Evolutionary conservation across 1,284 basidiomycete genomes (phyloP), one percentile per base, ranked within the genome.

Genomic region (Bothia castanella): DNA sequence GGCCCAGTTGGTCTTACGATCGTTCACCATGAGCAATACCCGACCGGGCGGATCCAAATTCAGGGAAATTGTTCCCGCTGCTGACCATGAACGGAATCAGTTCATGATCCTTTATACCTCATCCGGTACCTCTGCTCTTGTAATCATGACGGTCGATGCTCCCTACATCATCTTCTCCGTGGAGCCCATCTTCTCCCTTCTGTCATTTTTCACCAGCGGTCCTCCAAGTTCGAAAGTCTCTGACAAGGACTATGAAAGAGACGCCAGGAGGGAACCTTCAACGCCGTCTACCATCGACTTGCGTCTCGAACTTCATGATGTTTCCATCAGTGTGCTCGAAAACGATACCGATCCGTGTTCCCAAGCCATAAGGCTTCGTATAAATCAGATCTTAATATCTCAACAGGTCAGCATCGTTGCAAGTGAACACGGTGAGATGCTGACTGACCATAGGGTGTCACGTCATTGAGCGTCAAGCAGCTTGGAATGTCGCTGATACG

Each of bases 141-240:
- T 86, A 4, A 80, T 99, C 53, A 74, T 97, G 34, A 94, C 93
- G 1, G 77, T 99, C 32, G 97, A 99, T 67, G 93, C 90, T 29
- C 97, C 97, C 6, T 85, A 91, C 61, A 77, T 99, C 60, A 92
- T 99, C 55, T 92, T 99, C 61, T 88, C 97, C 5, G 77, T 97
- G 20, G 94, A 98, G 59, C 96, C 93, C 0, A 78, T 99, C 31
- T 91, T 97, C 61, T 87, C 90, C 1, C 72, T 99, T 30, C 72
- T 94, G 29, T 82, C 87, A 53, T 99, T 97, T 69, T 91, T 96
- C 64, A 78, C 79, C 39, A 85, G 82, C 53, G 79, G 87, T 0
- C 83, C 85, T 59, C 63, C 60, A 5, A 55, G 63, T 25, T 57
- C 62, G 20, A 57, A 61, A 12, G 34, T 45, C 8, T 54, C 57